Evolutionary conservation across 2,329 filamentous ascomycete genomes (phyloP).

Genomic region (Aspergillus arachidicola): DNA sequence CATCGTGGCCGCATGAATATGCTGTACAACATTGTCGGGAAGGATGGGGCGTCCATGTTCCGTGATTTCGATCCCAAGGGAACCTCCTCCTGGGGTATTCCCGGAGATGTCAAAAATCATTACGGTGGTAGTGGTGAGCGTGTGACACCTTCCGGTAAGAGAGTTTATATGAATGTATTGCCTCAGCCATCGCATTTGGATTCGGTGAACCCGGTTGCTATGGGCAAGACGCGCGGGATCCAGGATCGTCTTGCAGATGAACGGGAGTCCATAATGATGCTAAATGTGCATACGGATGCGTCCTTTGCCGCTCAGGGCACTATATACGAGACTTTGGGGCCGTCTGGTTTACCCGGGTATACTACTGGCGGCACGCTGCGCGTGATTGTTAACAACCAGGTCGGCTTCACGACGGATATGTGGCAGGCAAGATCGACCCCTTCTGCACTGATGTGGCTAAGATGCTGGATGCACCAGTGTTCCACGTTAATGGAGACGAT

Average conservation of each 20-base stretch:
- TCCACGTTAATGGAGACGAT: constrained; percentile 99
- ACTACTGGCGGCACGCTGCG: constrained; percentile 97
- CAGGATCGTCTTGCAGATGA: constrained; percentile 99
- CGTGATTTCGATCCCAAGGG: constrained; percentile 94
- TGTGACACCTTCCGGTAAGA: background rate
- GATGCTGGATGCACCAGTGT: constrained; percentile 95
- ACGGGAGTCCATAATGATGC: constrained; percentile 91
- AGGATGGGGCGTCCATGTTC: constrained; percentile 99
- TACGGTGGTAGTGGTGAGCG: constrained; percentile 46
- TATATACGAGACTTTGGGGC: constrained; percentile 97
- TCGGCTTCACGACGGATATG: constrained; percentile 98
- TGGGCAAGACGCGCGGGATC: constrained; percentile 95
- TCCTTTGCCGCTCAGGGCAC: constrained; percentile 92
- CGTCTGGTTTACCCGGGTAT: constrained; percentile 92
- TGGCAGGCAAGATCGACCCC: constrained; percentile 76
- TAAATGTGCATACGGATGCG: constrained; percentile 37
- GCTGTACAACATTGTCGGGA: constrained; percentile 95
- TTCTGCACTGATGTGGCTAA: constrained; percentile 74
- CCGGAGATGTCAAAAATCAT: constrained; percentile 99
- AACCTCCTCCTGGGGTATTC: constrained; percentile 57
- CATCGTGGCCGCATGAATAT: constrained; percentile 98
- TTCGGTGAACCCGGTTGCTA: constrained; percentile 94
- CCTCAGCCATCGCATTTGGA: constrained; percentile 82
- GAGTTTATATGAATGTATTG: background rate
- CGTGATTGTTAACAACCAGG: constrained; percentile 98